These are phyloP conservation scores for Lepidium aucheri DNA, from an alignment of 345 rosid species.

Conservation along the genomic window DNA sequence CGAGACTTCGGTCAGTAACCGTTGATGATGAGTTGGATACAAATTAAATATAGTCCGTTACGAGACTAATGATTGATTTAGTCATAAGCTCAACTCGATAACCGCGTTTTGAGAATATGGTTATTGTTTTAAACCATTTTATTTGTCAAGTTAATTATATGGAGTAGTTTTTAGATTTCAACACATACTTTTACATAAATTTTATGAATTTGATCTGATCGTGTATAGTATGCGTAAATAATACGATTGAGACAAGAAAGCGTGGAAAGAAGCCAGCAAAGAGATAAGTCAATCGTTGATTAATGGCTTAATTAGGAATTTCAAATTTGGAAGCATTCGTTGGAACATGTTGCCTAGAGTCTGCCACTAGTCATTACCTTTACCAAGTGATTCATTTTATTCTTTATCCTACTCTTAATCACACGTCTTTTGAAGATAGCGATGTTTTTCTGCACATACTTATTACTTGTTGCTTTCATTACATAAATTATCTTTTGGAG, in stretches of 20 bases:
- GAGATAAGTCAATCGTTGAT: neutral
- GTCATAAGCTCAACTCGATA: neutral
- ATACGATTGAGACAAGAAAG: neutral
- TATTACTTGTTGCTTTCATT: neutral
- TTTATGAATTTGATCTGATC: neutral
- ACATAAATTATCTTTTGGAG: neutral
- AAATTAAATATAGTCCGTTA: neutral
- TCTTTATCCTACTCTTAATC: neutral
- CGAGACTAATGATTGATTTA: slow-evolving; percentile 3
- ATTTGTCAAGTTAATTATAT: no score
- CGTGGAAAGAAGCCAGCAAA: neutral
- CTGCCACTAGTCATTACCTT: slow-evolving; percentile 12
- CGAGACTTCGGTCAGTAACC: slow-evolving; percentile 14
- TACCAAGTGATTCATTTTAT: slow-evolving; percentile 9
- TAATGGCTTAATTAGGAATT: neutral
- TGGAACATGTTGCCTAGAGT: neutral
- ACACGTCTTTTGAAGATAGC: slow-evolving; percentile 11
- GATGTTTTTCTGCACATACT: neutral
- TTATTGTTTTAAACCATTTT: neutral
- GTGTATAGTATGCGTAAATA: neutral
- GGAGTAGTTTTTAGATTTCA: neutral
- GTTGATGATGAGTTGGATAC: slow-evolving; percentile 23
- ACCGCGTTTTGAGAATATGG: slow-evolving; percentile 1
- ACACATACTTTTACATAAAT: neutral
- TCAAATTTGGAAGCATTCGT: neutral